phyloP scores from a whole-genome alignment of 768 basidiomycete species.

The Gautieria morchelliformis region DNA sequence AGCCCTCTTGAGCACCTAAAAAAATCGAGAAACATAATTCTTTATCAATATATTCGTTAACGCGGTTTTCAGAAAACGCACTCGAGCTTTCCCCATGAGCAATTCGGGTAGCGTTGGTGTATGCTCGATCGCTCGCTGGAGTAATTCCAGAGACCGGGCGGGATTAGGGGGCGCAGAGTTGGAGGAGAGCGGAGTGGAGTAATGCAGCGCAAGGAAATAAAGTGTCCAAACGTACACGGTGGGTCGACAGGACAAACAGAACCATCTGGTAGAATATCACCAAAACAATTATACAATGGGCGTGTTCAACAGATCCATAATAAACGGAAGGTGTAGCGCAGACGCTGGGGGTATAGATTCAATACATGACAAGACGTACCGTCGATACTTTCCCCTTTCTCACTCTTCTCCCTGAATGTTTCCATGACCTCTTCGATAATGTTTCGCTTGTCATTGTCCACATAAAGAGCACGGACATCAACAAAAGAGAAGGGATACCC shows the following conservation, averaged over 20 bases:
- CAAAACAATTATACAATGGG: slow-evolving; percentile 9
- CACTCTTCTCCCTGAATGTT: slow-evolving; percentile 29
- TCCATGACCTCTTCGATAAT: slow-evolving; percentile 64
- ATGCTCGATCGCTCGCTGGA: slow-evolving; percentile 63
- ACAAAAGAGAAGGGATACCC: slow-evolving; percentile 87
- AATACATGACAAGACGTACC: not conserved
- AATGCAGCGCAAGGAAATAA: slow-evolving; percentile 89
- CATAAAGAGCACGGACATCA: slow-evolving; percentile 82
- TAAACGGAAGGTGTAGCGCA: slow-evolving; percentile 7
- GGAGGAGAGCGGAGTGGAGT: slow-evolving; percentile 47
- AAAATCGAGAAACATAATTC: not conserved
- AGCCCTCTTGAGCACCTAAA: slow-evolving; percentile 62
- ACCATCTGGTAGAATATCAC: not conserved
- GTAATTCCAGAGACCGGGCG: slow-evolving; percentile 43
- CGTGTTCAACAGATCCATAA: slow-evolving; percentile 10
- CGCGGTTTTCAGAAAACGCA: not conserved
- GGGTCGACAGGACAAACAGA: slow-evolving; percentile 44
- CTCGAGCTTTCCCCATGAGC: slow-evolving; percentile 66
- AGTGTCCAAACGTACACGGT: slow-evolving; percentile 89
- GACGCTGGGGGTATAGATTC: not conserved
- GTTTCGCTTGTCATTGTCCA: slow-evolving; percentile 49
- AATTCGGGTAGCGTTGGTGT: slow-evolving; percentile 94
- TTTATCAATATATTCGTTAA: not conserved
- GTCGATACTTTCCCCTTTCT: not conserved
- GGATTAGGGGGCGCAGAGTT: slow-evolving; percentile 23